These are phyloP conservation scores for Cadophora luteo-olivacea DNA, from an alignment of 2,329 filamentous ascomycete species.

Conservation along the genomic window DNA sequence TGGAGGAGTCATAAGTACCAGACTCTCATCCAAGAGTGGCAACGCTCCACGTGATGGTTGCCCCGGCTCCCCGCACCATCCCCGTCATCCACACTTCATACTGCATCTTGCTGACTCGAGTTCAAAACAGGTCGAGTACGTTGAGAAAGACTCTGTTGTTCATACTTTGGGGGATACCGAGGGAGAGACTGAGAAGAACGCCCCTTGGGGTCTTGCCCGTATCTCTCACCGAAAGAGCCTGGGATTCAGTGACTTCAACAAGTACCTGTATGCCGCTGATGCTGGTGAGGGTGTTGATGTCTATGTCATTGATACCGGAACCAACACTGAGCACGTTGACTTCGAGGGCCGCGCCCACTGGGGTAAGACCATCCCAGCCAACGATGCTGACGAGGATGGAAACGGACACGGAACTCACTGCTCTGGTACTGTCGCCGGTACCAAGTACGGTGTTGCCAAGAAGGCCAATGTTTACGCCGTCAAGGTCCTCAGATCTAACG, in stretches of 20 bases:
- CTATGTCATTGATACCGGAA: slow-evolving; percentile 98
- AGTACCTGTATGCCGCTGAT: slow-evolving; percentile 90
- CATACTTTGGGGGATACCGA: slow-evolving; percentile 71
- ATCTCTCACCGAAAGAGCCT: slow-evolving; percentile 92
- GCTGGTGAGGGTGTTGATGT: slow-evolving; percentile 98
- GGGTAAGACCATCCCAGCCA: slow-evolving; percentile 93
- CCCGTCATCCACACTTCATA: slow-evolving; percentile 8
- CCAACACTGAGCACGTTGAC: slow-evolving; percentile 92
- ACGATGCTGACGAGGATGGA: slow-evolving; percentile 88
- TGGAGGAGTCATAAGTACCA: background rate
- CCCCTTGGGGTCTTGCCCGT: slow-evolving; percentile 98
- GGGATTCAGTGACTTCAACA: slow-evolving; percentile 94
- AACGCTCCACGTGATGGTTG: slow-evolving; percentile 37
- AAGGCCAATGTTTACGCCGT: slow-evolving; percentile 96
- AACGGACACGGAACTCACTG: slow-evolving; percentile 99
- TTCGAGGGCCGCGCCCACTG: slow-evolving; percentile 95
- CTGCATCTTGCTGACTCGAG: slow-evolving; percentile 32
- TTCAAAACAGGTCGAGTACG: slow-evolving; percentile 81
- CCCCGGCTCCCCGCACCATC: slow-evolving; percentile 11
- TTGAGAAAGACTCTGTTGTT: slow-evolving; percentile 93
- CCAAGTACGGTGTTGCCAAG: slow-evolving; percentile 99
- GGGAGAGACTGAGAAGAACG: slow-evolving; percentile 81
- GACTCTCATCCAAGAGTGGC: slow-evolving; percentile 18
- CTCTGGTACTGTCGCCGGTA: slow-evolving; percentile 96
- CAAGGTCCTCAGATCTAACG: slow-evolving; percentile 97